Conservation (phyloP, 1,139 yeast species). For the Hansenula anomala region DNA sequence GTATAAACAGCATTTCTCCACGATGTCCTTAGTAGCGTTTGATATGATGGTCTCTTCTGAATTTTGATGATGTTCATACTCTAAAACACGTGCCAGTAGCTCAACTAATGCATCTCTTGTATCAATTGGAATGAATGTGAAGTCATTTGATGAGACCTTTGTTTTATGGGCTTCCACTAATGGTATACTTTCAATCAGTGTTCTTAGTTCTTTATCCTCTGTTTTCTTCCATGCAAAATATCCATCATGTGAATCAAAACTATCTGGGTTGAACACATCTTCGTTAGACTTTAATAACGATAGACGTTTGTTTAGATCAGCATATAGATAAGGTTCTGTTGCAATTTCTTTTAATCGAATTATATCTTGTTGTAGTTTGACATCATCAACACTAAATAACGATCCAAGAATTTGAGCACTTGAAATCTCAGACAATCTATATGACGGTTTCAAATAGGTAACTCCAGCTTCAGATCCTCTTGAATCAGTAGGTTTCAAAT, state of each 20-base stretch:
- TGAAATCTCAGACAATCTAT: slow-evolving; percentile 45
- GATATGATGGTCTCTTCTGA: slow-evolving; percentile 25
- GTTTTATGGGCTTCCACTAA: slow-evolving; percentile 28
- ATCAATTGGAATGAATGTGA: slow-evolving; percentile 39
- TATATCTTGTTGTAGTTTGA: slow-evolving; percentile 46
- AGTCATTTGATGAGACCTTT: slow-evolving; percentile 27
- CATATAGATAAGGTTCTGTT: slow-evolving; percentile 38
- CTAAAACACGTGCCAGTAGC: slow-evolving; percentile 28
- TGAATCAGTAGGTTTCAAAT: slow-evolving; percentile 11
- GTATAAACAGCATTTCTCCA: slow-evolving; percentile 42
- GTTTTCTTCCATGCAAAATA: slow-evolving; percentile 51
- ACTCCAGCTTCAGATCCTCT: slow-evolving; percentile 4
- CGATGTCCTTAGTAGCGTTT: slow-evolving; percentile 35
- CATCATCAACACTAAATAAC: slow-evolving; percentile 37
- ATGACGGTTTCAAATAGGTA: slow-evolving; percentile 35
- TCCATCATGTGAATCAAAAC: slow-evolving; percentile 36
- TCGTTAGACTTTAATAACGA: slow-evolving; percentile 28
- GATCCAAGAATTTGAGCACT: slow-evolving; percentile 33
- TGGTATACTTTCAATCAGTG: slow-evolving; percentile 25
- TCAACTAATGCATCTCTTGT: slow-evolving; percentile 30
- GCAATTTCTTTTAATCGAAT: slow-evolving; percentile 36
- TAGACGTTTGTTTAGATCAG: slow-evolving; percentile 39
- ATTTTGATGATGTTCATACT: slow-evolving; percentile 24
- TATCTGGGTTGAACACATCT: slow-evolving; percentile 35
- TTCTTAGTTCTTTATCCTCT: slow-evolving; percentile 36